phyloP scores from a whole-genome alignment of 2,329 filamentous ascomycete genomes.

The Xylaria sp. region DNA sequence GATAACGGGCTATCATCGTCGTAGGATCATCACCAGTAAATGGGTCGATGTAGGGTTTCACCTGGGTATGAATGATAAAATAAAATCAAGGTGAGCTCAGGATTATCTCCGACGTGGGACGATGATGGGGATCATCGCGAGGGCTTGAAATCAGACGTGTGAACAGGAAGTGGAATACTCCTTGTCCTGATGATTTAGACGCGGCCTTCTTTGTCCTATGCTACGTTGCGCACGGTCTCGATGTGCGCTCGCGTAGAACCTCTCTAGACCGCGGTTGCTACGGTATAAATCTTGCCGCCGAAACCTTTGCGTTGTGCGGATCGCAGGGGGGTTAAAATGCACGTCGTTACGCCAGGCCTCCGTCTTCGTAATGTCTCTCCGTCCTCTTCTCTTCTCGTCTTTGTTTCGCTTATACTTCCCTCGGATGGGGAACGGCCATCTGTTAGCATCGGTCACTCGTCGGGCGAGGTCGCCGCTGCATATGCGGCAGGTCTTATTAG shows the following conservation, averaged over 20 bases:
- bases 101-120: background rate
- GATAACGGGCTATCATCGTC: slow-evolving; percentile 11
- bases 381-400: background rate
- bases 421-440: slow-evolving; percentile 17
- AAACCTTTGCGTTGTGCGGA: slow-evolving; percentile 58
- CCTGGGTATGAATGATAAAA: background rate
- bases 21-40: slow-evolving; percentile 7
- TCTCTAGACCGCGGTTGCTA: slow-evolving; percentile 59
- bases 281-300: slow-evolving; percentile 62
- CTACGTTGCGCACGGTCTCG: slow-evolving; percentile 51
- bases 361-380: slow-evolving; percentile 22
- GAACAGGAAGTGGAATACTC: slow-evolving; percentile 9
- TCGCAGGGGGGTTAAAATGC: slow-evolving; percentile 58
- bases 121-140: background rate
- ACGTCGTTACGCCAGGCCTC: slow-evolving; percentile 55
- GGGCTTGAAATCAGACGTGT: background rate
- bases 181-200: slow-evolving; percentile 57
- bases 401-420: background rate
- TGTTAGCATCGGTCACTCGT: slow-evolving; percentile 52
- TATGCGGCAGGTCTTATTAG: slow-evolving; percentile 48
- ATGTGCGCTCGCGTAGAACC: slow-evolving; percentile 52
- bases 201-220: slow-evolving; percentile 63
- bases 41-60: background rate
- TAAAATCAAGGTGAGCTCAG: too few relatives aligned
- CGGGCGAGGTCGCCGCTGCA: slow-evolving; percentile 57